These are phyloP conservation scores for Wickerhamomyces canadensis DNA, from an alignment of 805 yeast genomes.

Conservation along the genomic window DNA sequence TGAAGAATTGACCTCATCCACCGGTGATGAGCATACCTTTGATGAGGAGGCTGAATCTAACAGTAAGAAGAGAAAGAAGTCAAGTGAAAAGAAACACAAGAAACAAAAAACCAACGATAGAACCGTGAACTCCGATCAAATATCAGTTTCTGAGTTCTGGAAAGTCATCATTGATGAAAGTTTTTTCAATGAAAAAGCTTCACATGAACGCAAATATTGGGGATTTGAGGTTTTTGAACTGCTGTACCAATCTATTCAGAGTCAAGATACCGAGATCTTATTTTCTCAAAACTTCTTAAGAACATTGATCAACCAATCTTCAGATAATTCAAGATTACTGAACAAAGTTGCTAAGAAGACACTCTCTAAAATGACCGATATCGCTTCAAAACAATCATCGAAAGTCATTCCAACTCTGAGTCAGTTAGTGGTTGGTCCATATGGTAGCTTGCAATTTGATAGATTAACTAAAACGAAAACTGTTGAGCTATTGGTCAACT, in stretches of 20 bases:
- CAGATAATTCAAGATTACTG: slow-evolving; percentile 58
- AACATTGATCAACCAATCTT: slow-evolving; percentile 68
- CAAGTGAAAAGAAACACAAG: slow-evolving; percentile 23
- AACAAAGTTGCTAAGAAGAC: slow-evolving; percentile 59
- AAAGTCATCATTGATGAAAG: slow-evolving; percentile 72
- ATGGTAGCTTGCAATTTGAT: slow-evolving; percentile 70
- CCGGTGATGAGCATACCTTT: slow-evolving; percentile 16
- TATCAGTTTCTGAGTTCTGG: slow-evolving; percentile 68
- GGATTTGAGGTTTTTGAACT: slow-evolving; percentile 71
- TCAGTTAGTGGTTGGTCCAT: slow-evolving; percentile 35
- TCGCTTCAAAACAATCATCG: slow-evolving; percentile 31
- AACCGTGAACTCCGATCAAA: slow-evolving; percentile 11
- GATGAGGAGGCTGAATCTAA: slow-evolving; percentile 17
- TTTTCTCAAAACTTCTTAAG: slow-evolving; percentile 66
- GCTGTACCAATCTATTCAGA: slow-evolving; percentile 31
- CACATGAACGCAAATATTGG: slow-evolving; percentile 81
- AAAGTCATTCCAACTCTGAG: slow-evolving; percentile 28
- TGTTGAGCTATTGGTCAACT: slow-evolving; percentile 28
- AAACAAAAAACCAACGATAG: slow-evolving; percentile 17
- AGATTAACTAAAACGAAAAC: slow-evolving; percentile 69
- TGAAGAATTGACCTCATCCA: slow-evolving; percentile 26
- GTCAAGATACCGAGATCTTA: slow-evolving; percentile 23
- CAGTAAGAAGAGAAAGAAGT: slow-evolving; percentile 37
- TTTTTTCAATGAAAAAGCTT: slow-evolving; percentile 68
- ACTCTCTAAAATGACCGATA: slow-evolving; percentile 37